Percentiles rank a stretch among this genome's conserved stretches.
These are phyloP conservation scores for Sporothrix protearum DNA, from an alignment of 2,329 filamentous ascomycete genomes.

Conservation along the genomic window DNA sequence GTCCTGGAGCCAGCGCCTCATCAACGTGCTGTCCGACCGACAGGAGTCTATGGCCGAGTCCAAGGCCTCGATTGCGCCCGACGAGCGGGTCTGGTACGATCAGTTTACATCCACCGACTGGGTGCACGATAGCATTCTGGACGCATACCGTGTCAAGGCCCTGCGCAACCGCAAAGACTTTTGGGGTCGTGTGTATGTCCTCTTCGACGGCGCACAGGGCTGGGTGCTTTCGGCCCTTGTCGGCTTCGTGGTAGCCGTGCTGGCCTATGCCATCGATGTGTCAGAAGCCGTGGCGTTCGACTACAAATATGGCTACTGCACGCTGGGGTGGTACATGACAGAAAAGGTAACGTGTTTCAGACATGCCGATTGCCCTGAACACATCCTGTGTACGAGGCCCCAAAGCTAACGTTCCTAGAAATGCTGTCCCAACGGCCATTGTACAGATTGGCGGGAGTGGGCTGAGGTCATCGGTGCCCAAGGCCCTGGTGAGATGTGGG, in stretches of 20 bases:
- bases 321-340: conserved; percentile 65
- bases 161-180: conserved; percentile 79
- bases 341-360: conserved; percentile 48
- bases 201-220: conserved; percentile 84
- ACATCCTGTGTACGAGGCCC: neutral
- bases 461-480: conserved; percentile 46
- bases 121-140: conserved; percentile 96
- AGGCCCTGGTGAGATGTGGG: conserved; percentile 53
- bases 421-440: conserved; percentile 55
- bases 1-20: conserved; percentile 60
- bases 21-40: conserved; percentile 57
- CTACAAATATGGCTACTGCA: conserved; percentile 85
- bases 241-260: conserved; percentile 75
- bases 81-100: conserved; percentile 97
- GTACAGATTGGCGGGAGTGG: conserved; percentile 57
- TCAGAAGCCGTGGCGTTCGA: conserved; percentile 84
- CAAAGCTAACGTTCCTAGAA: conserved; percentile 27
- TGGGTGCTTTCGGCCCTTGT: conserved; percentile 93
- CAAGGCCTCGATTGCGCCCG: conserved; percentile 61
- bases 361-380: neutral
- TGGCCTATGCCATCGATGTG: conserved; percentile 87
- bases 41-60: conserved; percentile 60
- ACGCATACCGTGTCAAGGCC: conserved; percentile 82
- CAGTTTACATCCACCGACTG: conserved; percentile 97
- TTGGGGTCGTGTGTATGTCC: conserved; percentile 69